Base-by-base conservation (phyloP, 192 early-diverging fungal genomes). In the Entomortierella beljakovae region DNA sequence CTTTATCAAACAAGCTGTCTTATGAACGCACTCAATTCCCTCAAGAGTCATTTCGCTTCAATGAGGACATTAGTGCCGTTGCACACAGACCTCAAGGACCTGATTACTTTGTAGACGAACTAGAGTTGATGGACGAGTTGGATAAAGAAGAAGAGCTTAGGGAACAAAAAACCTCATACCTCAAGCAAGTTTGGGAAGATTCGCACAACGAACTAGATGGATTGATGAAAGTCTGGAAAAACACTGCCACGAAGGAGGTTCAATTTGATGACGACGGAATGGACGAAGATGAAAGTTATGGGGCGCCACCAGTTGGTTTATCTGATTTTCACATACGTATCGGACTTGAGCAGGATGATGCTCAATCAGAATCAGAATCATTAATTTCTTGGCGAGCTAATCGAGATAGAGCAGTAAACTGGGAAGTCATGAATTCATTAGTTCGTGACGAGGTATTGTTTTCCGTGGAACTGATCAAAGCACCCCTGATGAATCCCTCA, bases 361-460 rank as follows among this genome's bases (percentile, higher is more conserved):
- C 40, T n/a, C 3, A 20, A 20, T n/a, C n/a, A n/a, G n/a, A n/a
- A n/a, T n/a, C n/a, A 9, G 15, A 8, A 0, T 35, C n/a, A 4
- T n/a, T 32, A 8, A 9, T 42, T 5, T 48, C 61, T 9, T 79
- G 75, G 75, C 35, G 75, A 6, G 52, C 73, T 3, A 77, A 77
- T 61, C 59, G 59, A 22, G 73, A 77, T 34, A 67, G 73, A 16
- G 68, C 61, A 3, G 32, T 70, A 34, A 49, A 49, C 31, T 79
- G 75, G 75, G 20, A 53, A 25, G 34, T 26, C 9, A 13, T 33
- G 4, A 22, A 28, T 3, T n/a, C 20, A 2, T 34, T 64, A 29
- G 22, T 48, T 15, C 9, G 16, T 3, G 57, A 65, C 18, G 34
- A 35, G 25, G 49, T 52, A 1, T 37, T 74, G 7, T 40, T 74